Evolutionary conservation across 805 yeast species (phyloP).

Genomic region (Yamadazyma sp.): DNA sequence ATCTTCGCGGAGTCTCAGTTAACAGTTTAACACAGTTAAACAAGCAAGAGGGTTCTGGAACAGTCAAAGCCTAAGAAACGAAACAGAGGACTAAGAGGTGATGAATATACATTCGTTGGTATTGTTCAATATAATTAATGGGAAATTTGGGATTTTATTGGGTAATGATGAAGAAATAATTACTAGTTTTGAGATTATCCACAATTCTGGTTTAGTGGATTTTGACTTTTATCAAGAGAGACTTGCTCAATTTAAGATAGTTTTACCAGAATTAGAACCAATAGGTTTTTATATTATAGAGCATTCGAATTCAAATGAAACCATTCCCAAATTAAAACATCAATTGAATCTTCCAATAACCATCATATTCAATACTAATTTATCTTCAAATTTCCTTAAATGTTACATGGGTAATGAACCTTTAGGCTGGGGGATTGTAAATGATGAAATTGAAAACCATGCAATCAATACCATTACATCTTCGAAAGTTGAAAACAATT

Average conservation of each 20-base stretch:
- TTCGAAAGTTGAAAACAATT: slow-evolving; percentile 21
- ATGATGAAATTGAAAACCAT: slow-evolving; percentile 30
- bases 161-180: slow-evolving; percentile 4
- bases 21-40: no score
- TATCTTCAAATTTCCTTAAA: slow-evolving; percentile 1
- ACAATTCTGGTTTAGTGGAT: slow-evolving; percentile 18
- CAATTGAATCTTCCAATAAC: slow-evolving; percentile 3
- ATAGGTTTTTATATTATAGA: slow-evolving; percentile 30
- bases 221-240: slow-evolving; percentile 22
- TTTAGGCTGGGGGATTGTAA: slow-evolving; percentile 15
- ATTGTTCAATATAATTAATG: slow-evolving; percentile 24
- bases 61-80: no score
- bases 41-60: neutral
- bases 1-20: no score
- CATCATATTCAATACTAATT: neutral
- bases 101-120: slow-evolving; percentile 23
- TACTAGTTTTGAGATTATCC: slow-evolving; percentile 29
- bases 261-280: slow-evolving; percentile 23
- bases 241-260: slow-evolving; percentile 24
- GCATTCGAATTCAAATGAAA: neutral
- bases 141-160: slow-evolving; percentile 13
- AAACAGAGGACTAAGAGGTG: no score
- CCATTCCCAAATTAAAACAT: neutral
- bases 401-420: slow-evolving; percentile 6
- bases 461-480: slow-evolving; percentile 31